Evolutionary conservation across 257 asterid species (phyloP).

Genomic region (Solanum chmielewskii): DNA sequence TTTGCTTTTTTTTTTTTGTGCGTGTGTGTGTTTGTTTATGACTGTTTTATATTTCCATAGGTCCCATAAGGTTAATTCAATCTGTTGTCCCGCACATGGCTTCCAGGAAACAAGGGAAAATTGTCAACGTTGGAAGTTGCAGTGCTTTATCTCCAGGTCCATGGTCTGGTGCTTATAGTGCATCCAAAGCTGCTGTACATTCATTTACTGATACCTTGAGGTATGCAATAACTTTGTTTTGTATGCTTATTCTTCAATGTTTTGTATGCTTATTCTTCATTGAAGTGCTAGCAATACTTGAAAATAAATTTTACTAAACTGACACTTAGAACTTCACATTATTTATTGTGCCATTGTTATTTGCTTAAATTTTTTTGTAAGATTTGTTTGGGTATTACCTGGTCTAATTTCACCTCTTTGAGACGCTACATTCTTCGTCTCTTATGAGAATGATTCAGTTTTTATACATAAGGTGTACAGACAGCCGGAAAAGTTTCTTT

Average conservation of each 20-base stretch:
- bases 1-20: background rate
- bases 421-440: background rate
- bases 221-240: conserved; percentile 14
- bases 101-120: conserved; percentile 77
- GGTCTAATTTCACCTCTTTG: background rate
- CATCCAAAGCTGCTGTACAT: conserved; percentile 91
- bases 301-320: background rate
- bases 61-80: conserved; percentile 78
- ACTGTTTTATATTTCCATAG: conserved; percentile 14
- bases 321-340: background rate
- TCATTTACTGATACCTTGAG: conserved; percentile 66
- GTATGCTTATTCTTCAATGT: background rate
- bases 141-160: conserved; percentile 66
- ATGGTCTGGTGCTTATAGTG: conserved; percentile 76
- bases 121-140: conserved; percentile 80
- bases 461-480: background rate
- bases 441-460: background rate
- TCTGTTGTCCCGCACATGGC: conserved; percentile 93
- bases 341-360: background rate
- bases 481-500: background rate
- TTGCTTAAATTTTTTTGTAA: background rate
- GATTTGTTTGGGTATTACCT: background rate
- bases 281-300: background rate
- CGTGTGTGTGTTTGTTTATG: background rate
- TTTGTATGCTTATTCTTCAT: background rate